Conservation (phyloP, 139 green algal genomes). For the Chlorella sp. region DNA sequence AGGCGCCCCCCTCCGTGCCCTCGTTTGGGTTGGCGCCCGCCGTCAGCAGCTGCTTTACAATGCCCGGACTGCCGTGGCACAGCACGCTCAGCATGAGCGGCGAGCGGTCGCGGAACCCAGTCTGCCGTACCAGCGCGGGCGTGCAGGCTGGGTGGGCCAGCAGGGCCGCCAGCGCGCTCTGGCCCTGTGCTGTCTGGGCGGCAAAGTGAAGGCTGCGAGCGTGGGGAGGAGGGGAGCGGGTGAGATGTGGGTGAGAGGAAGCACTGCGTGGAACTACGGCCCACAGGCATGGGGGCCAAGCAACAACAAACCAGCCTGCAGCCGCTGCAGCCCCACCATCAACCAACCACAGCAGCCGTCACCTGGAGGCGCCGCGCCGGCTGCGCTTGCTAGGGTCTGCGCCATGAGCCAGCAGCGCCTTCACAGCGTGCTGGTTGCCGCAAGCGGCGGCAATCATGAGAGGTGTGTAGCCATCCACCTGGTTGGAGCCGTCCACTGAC, state of each 20-base stretch:
- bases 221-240: too few species aligned
- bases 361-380: background rate
- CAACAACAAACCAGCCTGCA: too few species aligned
- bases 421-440: background rate
- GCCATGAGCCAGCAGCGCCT: background rate
- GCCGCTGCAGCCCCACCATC: too few species aligned
- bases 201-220: background rate
- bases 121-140: background rate
- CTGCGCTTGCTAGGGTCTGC: background rate
- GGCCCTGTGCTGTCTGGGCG: background rate
- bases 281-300: too few species aligned
- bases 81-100: slow-evolving; percentile 7
- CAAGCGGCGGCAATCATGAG: background rate
- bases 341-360: too few species aligned
- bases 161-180: background rate
- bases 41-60: slow-evolving; percentile 5
- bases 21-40: slow-evolving; percentile 22
- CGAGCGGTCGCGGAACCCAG: slow-evolving; percentile 6
- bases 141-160: slow-evolving; percentile 3
- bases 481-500: background rate
- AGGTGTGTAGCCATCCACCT: background rate
- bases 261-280: too few species aligned
- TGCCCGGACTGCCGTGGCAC: background rate
- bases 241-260: too few species aligned
- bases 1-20: background rate